Evolutionary conservation across 805 yeast species (phyloP).

Genomic region (Torulaspora indica): DNA sequence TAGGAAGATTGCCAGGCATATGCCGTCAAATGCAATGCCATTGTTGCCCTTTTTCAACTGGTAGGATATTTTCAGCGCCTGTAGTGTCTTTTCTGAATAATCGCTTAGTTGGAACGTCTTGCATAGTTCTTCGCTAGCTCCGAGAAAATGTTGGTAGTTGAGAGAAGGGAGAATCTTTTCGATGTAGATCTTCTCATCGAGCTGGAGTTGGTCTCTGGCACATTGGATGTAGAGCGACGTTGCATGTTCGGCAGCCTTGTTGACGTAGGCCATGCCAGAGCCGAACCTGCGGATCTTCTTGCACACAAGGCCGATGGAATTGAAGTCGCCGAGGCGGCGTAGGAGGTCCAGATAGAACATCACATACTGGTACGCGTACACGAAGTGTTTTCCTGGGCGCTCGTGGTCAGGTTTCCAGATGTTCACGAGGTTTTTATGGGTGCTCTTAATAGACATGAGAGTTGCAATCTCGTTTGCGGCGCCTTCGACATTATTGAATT

Average conservation of each 20-base stretch:
- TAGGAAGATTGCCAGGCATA: constrained; percentile 31
- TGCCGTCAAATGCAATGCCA: constrained; percentile 33
- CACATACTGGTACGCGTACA: constrained; percentile 67
- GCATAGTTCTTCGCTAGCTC: constrained; percentile 21
- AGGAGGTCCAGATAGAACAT: constrained; percentile 56
- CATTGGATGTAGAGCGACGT: constrained; percentile 23
- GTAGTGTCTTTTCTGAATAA: constrained; percentile 19
- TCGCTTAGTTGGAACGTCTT: constrained; percentile 18
- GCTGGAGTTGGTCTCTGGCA: constrained; percentile 16
- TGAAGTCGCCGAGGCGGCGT: constrained; percentile 50
- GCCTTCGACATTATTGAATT: constrained; percentile 44
- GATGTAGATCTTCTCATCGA: constrained; percentile 29
- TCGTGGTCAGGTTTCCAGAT: constrained; percentile 95
- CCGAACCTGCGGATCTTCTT: constrained; percentile 75
- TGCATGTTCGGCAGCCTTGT: constrained; percentile 30
- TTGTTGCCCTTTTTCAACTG: constrained; percentile 33
- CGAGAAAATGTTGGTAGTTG: constrained; percentile 25
- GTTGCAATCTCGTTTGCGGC: constrained; percentile 63
- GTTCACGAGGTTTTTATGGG: constrained; percentile 65
- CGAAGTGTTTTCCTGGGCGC: constrained; percentile 88
- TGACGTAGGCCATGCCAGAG: constrained; percentile 57
- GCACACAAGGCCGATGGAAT: constrained; percentile 53
- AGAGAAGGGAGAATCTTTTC: constrained; percentile 28
- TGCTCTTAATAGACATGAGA: constrained; percentile 60
- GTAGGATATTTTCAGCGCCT: constrained; percentile 26